phyloP scores from a whole-genome alignment of 1,284 basidiomycete species.

The Athelia psychrophila region DNA sequence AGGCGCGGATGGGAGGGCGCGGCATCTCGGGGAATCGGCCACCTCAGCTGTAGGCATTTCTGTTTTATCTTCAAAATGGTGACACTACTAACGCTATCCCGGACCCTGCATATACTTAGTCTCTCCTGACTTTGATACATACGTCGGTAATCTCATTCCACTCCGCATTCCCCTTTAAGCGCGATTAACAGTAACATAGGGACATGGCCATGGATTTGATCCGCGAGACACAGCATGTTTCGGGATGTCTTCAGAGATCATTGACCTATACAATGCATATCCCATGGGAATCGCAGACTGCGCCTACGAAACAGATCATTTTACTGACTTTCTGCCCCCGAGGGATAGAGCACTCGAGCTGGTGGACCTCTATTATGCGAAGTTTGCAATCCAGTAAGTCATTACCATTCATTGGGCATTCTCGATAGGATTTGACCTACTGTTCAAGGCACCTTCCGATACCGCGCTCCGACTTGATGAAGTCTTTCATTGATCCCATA shows the following conservation, averaged over 20 bases:
- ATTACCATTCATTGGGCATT: background rate
- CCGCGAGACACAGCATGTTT: slow-evolving; percentile 6
- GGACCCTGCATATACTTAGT: slow-evolving; percentile 32
- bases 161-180: too few species aligned
- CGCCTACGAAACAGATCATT: slow-evolving; percentile 32
- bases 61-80: background rate
- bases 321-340: slow-evolving; percentile 32
- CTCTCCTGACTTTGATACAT: slow-evolving; percentile 40
- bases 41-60: slow-evolving; percentile 38
- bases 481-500: slow-evolving; percentile 35
- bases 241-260: slow-evolving; percentile 38
- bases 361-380: slow-evolving; percentile 38
- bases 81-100: slow-evolving; percentile 5
- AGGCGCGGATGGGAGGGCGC: slow-evolving; percentile 40
- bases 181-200: too few species aligned
- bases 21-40: slow-evolving; percentile 43
- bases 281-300: slow-evolving; percentile 43
- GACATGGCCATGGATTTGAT: background rate
- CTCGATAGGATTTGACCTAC: background rate
- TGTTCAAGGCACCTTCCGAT: slow-evolving; percentile 40
- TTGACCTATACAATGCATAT: slow-evolving; percentile 44
- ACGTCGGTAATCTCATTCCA: slow-evolving; percentile 26
- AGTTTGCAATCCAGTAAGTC: slow-evolving; percentile 48
- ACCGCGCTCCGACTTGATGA: slow-evolving; percentile 33
- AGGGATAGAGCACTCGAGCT: slow-evolving; percentile 36